Evolutionary conservation across 768 basidiomycete genomes (phyloP).

Genomic region (Cystofilobasidium ferigula): DNA sequence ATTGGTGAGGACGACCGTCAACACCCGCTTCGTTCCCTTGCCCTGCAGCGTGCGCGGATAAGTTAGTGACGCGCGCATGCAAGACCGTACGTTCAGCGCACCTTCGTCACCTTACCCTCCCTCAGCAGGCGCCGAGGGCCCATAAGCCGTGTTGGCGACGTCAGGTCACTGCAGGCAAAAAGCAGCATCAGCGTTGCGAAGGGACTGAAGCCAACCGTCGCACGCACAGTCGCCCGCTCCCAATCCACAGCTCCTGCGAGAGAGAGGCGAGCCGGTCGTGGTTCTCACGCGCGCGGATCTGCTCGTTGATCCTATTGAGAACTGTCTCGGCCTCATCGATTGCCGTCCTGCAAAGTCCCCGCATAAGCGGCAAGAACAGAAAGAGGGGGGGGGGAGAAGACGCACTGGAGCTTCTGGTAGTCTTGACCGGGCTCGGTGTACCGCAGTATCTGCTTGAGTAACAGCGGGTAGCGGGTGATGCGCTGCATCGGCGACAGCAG

Average conservation of each 20-base stretch:
- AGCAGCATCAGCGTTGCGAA: background rate
- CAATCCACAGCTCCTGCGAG: slow-evolving; percentile 75
- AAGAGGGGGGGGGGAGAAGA: slow-evolving; percentile 36
- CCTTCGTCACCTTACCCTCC: slow-evolving; percentile 66
- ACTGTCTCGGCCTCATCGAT: slow-evolving; percentile 54
- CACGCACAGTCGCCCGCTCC: slow-evolving; percentile 31
- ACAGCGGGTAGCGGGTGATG: slow-evolving; percentile 80
- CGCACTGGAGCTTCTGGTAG: slow-evolving; percentile 13
- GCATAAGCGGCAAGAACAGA: slow-evolving; percentile 53
- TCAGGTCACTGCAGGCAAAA: slow-evolving; percentile 50
- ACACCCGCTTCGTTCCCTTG: slow-evolving; percentile 8
- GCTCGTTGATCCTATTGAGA: slow-evolving; percentile 73
- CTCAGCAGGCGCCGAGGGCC: slow-evolving; percentile 68
- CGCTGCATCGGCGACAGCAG: slow-evolving; percentile 93
- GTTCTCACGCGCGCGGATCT: slow-evolving; percentile 72
- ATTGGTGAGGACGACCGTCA: slow-evolving; percentile 20
- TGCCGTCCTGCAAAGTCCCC: slow-evolving; percentile 21
- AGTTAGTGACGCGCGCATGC: background rate
- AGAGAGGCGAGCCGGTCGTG: slow-evolving; percentile 60
- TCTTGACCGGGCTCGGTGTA: slow-evolving; percentile 54
- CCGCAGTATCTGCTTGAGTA: slow-evolving; percentile 51
- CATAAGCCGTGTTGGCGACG: slow-evolving; percentile 72
- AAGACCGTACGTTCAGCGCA: background rate
- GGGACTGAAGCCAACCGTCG: slow-evolving; percentile 5
- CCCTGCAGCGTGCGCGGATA: background rate